A percentile compares a stretch with the other conserved stretches of the same genome.
Evolutionary conservation across 208 protist species (phyloP).

Genomic region (Vickermania ingenoplastis): DNA sequence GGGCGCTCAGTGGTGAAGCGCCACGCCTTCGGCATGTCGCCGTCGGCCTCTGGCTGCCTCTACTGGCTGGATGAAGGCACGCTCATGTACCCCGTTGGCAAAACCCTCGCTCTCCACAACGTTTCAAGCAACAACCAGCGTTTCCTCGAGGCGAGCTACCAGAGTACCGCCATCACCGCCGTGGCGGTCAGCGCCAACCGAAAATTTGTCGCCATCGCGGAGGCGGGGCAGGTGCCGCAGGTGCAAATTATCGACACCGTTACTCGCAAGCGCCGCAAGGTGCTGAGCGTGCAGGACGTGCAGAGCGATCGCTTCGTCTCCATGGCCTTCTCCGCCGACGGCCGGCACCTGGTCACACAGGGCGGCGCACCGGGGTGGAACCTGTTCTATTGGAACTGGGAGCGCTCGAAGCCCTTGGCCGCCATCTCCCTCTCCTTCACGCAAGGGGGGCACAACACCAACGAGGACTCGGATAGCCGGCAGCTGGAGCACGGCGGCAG

Average conservation of each 20-base stretch:
- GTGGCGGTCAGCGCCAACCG: slow-evolving; percentile 87
- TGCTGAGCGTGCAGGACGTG: slow-evolving; percentile 61
- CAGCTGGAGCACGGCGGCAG: neutral
- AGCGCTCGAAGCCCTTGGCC: slow-evolving; percentile 82
- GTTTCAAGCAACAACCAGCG: slow-evolving; percentile 70
- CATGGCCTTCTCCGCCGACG: slow-evolving; percentile 78
- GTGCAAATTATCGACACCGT: slow-evolving; percentile 85
- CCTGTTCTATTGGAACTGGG: slow-evolving; percentile 88
- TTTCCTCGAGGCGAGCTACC: slow-evolving; percentile 63
- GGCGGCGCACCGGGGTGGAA: slow-evolving; percentile 72
- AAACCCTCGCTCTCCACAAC: slow-evolving; percentile 73
- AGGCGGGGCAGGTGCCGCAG: slow-evolving; percentile 53
- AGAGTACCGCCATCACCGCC: slow-evolving; percentile 80
- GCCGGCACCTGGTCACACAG: slow-evolving; percentile 83
- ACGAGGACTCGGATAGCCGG: neutral
- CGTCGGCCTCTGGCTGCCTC: slow-evolving; percentile 53
- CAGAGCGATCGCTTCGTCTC: slow-evolving; percentile 72
- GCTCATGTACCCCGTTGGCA: slow-evolving; percentile 83
- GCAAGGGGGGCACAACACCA: neutral
- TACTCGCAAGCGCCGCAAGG: slow-evolving; percentile 78
- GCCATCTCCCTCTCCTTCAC: slow-evolving; percentile 20
- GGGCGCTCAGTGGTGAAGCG: slow-evolving; percentile 55
- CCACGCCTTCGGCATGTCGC: slow-evolving; percentile 70
- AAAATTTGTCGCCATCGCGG: slow-evolving; percentile 92
- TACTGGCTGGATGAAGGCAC: slow-evolving; percentile 81